A percentile compares a stretch with the other conserved stretches of the same genome.
phyloP scores from a whole-genome alignment of 202 grass and related monocot genomes.

The Panicum virgatum region DNA sequence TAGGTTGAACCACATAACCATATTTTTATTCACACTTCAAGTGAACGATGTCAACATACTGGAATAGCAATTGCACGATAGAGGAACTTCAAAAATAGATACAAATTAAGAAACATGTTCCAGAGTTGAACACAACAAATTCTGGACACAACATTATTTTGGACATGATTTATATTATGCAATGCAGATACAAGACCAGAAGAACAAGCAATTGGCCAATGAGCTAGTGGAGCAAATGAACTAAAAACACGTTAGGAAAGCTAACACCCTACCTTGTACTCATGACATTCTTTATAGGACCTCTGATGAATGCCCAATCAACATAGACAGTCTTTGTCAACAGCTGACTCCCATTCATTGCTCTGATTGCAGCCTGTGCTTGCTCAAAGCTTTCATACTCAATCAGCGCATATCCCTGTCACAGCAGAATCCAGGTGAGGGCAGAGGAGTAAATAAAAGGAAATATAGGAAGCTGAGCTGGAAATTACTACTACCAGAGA shows the following conservation, averaged over 20 bases:
- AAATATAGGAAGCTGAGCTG: background rate
- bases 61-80: background rate
- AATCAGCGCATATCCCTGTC: conserved; percentile 88
- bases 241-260: background rate
- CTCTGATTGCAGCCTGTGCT: conserved; percentile 69
- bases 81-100: background rate
- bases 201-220: too few species aligned
- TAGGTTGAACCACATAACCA: background rate
- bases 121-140: conserved; percentile 23
- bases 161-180: background rate
- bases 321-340: conserved; percentile 77
- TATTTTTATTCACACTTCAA: background rate
- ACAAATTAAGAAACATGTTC: background rate
- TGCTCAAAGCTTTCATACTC: conserved; percentile 87
- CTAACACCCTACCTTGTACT: conserved; percentile 31
- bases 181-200: too few species aligned
- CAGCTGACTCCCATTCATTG: conserved; percentile 62
- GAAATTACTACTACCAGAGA: background rate
- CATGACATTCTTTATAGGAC: conserved; percentile 46
- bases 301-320: conserved; percentile 95
- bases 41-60: background rate
- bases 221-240: conserved; percentile 8
- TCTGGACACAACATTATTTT: background rate
- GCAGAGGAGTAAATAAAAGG: conserved; percentile 12
- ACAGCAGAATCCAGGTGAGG: background rate